Evolutionary conservation across 495 filamentous ascomycete genomes (phyloP), one percentile per base, ranked within the genome.

Genomic region (Xanthoparmelia taractica): DNA sequence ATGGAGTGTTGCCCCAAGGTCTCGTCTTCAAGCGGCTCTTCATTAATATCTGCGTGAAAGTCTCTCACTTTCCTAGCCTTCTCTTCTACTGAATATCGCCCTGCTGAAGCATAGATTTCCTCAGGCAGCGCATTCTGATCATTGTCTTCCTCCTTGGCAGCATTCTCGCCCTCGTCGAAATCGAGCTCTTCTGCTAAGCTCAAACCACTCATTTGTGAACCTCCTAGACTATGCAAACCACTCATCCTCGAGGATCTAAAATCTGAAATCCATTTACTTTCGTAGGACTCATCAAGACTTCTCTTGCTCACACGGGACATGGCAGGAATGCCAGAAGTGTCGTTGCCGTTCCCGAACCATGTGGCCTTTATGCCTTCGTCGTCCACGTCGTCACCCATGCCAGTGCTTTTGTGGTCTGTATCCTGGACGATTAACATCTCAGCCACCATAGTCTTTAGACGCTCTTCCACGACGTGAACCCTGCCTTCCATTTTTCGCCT

Each of bases 121-220:
- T 81, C 78, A 12, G 78, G 77, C 31, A 81, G 73, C 25, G 75
- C 76, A 29, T 59, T 55, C 31, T 66, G 48, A 37, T 75, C 73
- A 34, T 78, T 70, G 5, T 79, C 75, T 36, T 72, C 72, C 20
- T 68, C 64, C 31, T 77, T 79, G 71, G 75, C 71, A 57, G 90
- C 87, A 29, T 87, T 87, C 58, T 33, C 27, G 18, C 88, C 88
- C 55, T 89, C 88, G 61, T 90, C 90, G 47, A 95, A 87, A 58
- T 86, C 85, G 63, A 98, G 79, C 78, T 98, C 94, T 67, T 97
- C 90, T 12, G 94, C 94, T 47, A 98, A 75, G 67, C 87, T 94
- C 43, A 91, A 68, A 12, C 88, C 88, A 58, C 85, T 85, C 25
- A 77, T 68, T 69, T 87, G 87, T 13, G 71, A 66, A 6, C 71